Evolutionary conservation across 495 filamentous ascomycete species (phyloP).

Genomic region (Tuber aestivum): DNA sequence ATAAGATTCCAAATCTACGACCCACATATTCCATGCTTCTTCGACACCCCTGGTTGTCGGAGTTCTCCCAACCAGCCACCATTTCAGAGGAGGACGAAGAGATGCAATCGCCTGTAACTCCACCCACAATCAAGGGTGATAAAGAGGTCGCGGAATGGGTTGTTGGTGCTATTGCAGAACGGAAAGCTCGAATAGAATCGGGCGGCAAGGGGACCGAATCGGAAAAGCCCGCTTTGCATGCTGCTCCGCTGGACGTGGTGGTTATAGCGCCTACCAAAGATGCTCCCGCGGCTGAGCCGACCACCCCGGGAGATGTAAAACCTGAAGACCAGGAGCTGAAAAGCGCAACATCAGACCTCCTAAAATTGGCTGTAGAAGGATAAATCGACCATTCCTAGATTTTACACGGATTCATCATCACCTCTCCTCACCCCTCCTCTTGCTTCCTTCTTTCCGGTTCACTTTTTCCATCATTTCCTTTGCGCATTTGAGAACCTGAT

Average conservation of each 20-base stretch:
- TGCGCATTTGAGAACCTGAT: background rate
- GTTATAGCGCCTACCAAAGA: conserved; percentile 41
- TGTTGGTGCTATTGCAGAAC: conserved; percentile 58
- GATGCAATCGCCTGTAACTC: conserved; percentile 24
- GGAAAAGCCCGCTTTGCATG: conserved; percentile 68
- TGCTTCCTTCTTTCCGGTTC: background rate
- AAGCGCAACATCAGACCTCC: background rate
- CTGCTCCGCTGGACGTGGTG: conserved; percentile 64
- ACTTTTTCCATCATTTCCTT: background rate
- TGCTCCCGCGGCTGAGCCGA: background rate
- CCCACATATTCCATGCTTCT: conserved; percentile 86
- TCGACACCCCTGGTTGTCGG: conserved; percentile 77
- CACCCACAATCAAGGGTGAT: conserved; percentile 52
- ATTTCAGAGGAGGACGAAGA: conserved; percentile 69
- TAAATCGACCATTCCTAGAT: background rate
- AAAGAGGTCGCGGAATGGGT: conserved; percentile 84
- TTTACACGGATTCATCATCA: background rate
- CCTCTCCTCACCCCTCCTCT: background rate
- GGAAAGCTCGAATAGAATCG: conserved; percentile 48
- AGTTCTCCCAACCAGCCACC: conserved; percentile 72
- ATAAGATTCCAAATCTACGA: conserved; percentile 84
- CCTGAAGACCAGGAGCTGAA: background rate
- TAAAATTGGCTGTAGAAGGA: background rate
- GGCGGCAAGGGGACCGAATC: conserved; percentile 46
- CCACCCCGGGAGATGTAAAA: background rate